phyloP scores from a whole-genome alignment of 2,329 filamentous ascomycete species.

The Acrodontium crateriforme region DNA sequence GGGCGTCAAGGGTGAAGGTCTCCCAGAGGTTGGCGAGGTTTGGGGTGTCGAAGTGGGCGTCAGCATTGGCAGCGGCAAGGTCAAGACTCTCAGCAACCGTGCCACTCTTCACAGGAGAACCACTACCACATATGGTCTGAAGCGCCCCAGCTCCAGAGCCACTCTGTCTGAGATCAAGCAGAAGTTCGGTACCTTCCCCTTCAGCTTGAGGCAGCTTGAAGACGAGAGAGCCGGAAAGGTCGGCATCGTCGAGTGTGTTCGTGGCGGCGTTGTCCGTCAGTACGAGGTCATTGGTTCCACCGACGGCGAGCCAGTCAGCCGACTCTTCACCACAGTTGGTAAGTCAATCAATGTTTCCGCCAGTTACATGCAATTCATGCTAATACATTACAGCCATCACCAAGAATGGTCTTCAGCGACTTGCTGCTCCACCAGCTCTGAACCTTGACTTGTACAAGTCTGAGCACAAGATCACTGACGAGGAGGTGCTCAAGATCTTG shows the following conservation, averaged over 20 bases:
- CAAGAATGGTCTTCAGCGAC: slow-evolving; percentile 87
- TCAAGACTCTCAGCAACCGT: slow-evolving; percentile 79
- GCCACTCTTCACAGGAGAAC: slow-evolving; percentile 89
- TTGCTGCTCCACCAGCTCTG: slow-evolving; percentile 60
- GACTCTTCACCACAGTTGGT: slow-evolving; percentile 87
- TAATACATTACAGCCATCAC: slow-evolving; percentile 56
- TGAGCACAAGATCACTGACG: slow-evolving; percentile 95
- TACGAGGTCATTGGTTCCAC: slow-evolving; percentile 95
- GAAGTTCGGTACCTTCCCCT: slow-evolving; percentile 96
- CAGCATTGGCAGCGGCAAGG: slow-evolving; percentile 81
- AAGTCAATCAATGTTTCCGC: slow-evolving; percentile 31
- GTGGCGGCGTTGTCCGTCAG: slow-evolving; percentile 80
- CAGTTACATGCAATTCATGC: slow-evolving; percentile 1
- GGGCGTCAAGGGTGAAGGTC: slow-evolving; percentile 78
- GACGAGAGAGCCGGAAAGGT: slow-evolving; percentile 93
- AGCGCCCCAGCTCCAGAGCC: slow-evolving; percentile 85
- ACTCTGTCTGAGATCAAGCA: slow-evolving; percentile 88
- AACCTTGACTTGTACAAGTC: slow-evolving; percentile 77
- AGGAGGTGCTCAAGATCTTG: slow-evolving; percentile 88
- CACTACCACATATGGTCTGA: slow-evolving; percentile 78
- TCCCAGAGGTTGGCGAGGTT: slow-evolving; percentile 78
- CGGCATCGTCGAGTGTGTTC: slow-evolving; percentile 91
- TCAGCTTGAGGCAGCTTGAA: slow-evolving; percentile 91
- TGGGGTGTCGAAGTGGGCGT: slow-evolving; percentile 97
- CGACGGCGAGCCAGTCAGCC: slow-evolving; percentile 69